Conservation (phyloP, 768 basidiomycete species). For the Agaricus bisporus region DNA sequence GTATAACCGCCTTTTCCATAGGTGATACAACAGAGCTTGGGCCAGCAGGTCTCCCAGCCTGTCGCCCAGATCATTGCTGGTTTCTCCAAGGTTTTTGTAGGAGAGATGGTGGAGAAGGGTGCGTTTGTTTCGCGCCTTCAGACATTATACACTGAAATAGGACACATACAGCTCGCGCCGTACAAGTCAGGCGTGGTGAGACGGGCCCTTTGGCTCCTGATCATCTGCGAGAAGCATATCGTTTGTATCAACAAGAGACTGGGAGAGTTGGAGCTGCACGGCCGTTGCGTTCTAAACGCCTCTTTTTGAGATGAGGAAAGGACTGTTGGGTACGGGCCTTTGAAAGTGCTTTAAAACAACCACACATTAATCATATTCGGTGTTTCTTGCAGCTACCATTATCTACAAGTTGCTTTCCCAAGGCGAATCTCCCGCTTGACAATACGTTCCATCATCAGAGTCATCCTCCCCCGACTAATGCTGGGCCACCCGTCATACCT, state of each 20-base stretch:
- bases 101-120: constrained; percentile 90
- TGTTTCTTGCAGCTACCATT: too few relatives aligned
- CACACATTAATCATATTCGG: too few relatives aligned
- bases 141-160: not conserved
- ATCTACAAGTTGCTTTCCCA: too few relatives aligned
- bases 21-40: constrained; percentile 79
- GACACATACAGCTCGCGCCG: constrained; percentile 53
- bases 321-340: too few relatives aligned
- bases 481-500: too few relatives aligned
- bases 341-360: too few relatives aligned
- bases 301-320: constrained; percentile 57
- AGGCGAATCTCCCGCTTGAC: too few relatives aligned
- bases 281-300: constrained; percentile 59
- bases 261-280: constrained; percentile 77
- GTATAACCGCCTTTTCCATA: constrained; percentile 20
- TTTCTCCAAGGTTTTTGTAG: constrained; percentile 88
- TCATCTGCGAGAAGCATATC: constrained; percentile 85
- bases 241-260: constrained; percentile 74
- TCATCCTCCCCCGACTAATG: too few relatives aligned
- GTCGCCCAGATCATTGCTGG: constrained; percentile 89
- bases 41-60: constrained; percentile 79
- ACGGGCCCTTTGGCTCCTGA: constrained; percentile 81
- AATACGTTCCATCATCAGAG: too few relatives aligned
- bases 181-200: constrained; percentile 68
- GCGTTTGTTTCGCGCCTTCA: constrained; percentile 9